Base-by-base conservation (phyloP, 1,284 basidiomycete species). In the Tilletia walkeri region DNA sequence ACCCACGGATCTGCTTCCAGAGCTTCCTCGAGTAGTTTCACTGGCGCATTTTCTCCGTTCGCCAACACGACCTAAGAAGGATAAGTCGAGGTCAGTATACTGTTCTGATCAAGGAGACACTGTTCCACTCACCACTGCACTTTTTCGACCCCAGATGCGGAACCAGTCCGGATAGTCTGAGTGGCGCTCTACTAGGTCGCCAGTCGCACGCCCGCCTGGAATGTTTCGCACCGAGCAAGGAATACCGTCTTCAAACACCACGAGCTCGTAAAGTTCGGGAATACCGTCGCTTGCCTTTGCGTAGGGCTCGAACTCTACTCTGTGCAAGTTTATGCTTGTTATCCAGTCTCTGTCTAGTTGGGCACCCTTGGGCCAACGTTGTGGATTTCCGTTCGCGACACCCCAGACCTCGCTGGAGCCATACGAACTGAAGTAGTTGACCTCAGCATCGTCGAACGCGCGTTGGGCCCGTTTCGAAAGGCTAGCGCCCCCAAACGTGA, bases 31-130 rank as follows among this genome's bases (percentile, higher is more conserved):
- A 63, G 7, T 3, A 38, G 34, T 16, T 39, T 24, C 16, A 63
- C 34, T 4, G 59, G 59, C 59, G 59, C 59, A 38, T 63, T 63
- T 34, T 63, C 59, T 3, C 59, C 59, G 18, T 63, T 63, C 36
- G 59, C 30, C 59, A 63, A 16, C 3, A 63, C 59, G 12, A 63
- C 36, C 41, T 45, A 14, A 45, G 6, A 45, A 14, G 14, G 41
- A 45, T 14, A 45, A 7, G 14, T 45, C 9, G 41, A 45, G 9
- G 41, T 45, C 14, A 45, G 41, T 3, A 45, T 14, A 45, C 14
- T 45, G 41, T 14, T 45, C 41, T 30, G 24, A 30, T 30, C 24
- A 30, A 30, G 24, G 24, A 30, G 24, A 30, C 24, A 30, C 9
- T 45, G 14, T 45, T 14, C 6, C 14, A 14, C 41, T 45, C 41